Percentiles rank a stretch among this genome's conserved stretches.
Conservation (phyloP, 306 rosid species). For the Ceratonia siliqua region DNA sequence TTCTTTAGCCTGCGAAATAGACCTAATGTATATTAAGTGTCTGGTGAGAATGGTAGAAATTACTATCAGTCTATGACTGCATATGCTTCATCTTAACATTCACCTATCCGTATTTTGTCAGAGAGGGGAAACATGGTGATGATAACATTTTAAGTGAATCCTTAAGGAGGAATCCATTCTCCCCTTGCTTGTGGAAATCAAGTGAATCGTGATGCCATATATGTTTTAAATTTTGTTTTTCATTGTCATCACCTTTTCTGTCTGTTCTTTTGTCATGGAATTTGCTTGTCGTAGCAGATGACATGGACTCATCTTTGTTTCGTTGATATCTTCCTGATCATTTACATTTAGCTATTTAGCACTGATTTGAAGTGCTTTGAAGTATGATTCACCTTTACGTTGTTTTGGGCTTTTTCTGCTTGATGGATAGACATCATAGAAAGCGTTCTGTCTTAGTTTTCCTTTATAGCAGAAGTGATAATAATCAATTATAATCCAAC, state of each 20-base stretch:
- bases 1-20: not conserved
- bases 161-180: not conserved
- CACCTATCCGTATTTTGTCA: not conserved
- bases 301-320: not conserved
- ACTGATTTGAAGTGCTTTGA: not conserved
- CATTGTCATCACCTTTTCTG: not conserved
- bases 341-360: not conserved
- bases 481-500: not conserved
- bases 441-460: not conserved
- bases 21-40: not conserved
- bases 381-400: not conserved
- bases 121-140: not conserved
- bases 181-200: conserved; percentile 1
- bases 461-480: not conserved
- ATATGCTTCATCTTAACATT: not conserved
- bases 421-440: not conserved
- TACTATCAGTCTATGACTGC: not conserved
- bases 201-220: not conserved
- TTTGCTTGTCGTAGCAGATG: not conserved
- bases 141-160: not conserved
- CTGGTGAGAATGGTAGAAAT: not conserved
- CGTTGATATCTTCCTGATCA: conserved; percentile 9
- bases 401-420: not conserved
- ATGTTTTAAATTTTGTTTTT: not conserved
- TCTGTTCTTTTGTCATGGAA: conserved; percentile 2